These are phyloP conservation scores for Anthoceros angustus DNA, from an alignment of 225 moss, liverwort and hornwort genomes.

Conservation along the genomic window DNA sequence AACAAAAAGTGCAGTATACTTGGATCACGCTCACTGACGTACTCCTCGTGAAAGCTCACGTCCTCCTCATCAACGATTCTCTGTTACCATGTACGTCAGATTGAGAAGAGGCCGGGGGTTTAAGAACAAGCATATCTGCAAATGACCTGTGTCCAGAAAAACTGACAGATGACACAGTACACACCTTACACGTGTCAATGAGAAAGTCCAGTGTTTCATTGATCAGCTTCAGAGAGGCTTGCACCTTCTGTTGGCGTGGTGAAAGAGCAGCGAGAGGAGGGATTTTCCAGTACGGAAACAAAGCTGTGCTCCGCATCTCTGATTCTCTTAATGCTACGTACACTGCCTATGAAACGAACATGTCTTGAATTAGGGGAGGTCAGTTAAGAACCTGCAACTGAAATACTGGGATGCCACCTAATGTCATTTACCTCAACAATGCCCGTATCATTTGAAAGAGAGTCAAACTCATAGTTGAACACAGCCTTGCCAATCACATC, in stretches of 20 bases:
- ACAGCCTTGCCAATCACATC: conserved; percentile 87
- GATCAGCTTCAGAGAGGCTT: conserved; percentile 44
- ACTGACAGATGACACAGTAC: not conserved
- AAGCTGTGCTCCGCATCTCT: conserved; percentile 51
- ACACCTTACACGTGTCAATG: conserved; percentile 63
- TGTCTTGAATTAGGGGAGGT: not conserved
- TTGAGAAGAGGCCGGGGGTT: no score
- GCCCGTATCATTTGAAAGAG: conserved; percentile 64
- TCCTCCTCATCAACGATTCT: conserved; percentile 63
- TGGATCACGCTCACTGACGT: conserved; percentile 65
- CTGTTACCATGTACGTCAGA: conserved; percentile 16
- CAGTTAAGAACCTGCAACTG: not conserved
- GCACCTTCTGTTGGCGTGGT: conserved; percentile 56
- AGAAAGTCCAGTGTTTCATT: conserved; percentile 51
- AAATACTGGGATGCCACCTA: not conserved
- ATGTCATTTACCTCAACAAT: conserved; percentile 46
- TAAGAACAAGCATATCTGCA: not conserved
- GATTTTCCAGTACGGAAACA: conserved; percentile 74
- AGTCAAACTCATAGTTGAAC: conserved; percentile 83
- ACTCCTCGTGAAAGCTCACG: conserved; percentile 57
- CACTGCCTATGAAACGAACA: conserved; percentile 33
- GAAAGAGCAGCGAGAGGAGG: conserved; percentile 59
- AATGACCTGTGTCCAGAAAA: not conserved
- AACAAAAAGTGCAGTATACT: conserved; percentile 77
- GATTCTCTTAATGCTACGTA: conserved; percentile 63